These are phyloP conservation scores for Diaporthe caulivora DNA, from an alignment of 2,329 filamentous ascomycete species.

Conservation along the genomic window DNA sequence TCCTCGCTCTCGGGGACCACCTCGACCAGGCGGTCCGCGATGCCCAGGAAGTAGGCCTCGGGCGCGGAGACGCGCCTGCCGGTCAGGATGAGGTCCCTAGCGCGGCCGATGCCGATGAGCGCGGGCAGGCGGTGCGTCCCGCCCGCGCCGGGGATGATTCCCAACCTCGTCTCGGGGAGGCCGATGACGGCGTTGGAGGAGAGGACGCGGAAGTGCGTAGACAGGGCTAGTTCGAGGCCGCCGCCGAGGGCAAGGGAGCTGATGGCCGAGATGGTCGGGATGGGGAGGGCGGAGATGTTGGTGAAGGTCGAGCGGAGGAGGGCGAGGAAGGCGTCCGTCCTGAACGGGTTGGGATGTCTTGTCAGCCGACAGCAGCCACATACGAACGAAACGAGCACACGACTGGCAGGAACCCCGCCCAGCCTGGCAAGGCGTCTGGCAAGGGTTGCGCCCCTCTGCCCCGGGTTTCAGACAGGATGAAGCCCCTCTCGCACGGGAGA, in stretches of 20 bases:
- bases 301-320: conserved; percentile 82
- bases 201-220: conserved; percentile 90
- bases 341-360: conserved; percentile 50
- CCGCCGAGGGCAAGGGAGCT: conserved; percentile 90
- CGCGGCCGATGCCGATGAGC: conserved; percentile 82
- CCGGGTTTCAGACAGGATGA: not conserved
- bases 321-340: conserved; percentile 82
- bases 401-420: not conserved
- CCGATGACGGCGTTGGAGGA: conserved; percentile 82
- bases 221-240: conserved; percentile 91
- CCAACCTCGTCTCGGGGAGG: conserved; percentile 91
- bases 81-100: conserved; percentile 91
- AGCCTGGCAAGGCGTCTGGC: not conserved
- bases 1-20: conserved; percentile 71
- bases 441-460: not conserved
- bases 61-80: conserved; percentile 85
- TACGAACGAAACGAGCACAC: not conserved
- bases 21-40: conserved; percentile 92
- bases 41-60: conserved; percentile 91
- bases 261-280: conserved; percentile 92
- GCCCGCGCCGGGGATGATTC: conserved; percentile 94
- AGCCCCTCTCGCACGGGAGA: not conserved
- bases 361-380: conserved; percentile 3
- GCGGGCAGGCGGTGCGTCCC: conserved; percentile 89
- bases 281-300: conserved; percentile 78